A percentile compares a stretch with the other conserved stretches of the same genome.
Evolutionary conservation across 106 monocot species (phyloP).

Genomic region (Apostasia ramifera): DNA sequence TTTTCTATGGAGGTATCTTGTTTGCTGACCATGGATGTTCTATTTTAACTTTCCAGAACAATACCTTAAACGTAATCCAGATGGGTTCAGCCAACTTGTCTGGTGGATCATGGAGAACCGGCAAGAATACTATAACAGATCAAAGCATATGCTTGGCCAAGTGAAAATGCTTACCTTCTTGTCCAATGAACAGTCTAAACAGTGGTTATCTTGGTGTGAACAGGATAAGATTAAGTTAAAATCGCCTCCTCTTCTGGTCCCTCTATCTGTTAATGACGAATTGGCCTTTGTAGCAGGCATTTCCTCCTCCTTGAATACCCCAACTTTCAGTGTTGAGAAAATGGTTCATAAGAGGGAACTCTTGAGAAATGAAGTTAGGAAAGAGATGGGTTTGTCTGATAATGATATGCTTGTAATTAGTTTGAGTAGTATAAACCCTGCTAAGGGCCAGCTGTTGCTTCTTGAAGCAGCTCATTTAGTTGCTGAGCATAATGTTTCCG

Average conservation of each 20-base stretch:
- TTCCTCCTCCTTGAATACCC: conserved; percentile 60
- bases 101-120: conserved; percentile 99
- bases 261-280: conserved; percentile 93
- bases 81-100: conserved; percentile 56
- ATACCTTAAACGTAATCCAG: conserved; percentile 42
- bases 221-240: conserved; percentile 65
- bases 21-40: background rate
- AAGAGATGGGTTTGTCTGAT: conserved; percentile 79
- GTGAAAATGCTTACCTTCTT: conserved; percentile 73
- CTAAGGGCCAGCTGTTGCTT: conserved; percentile 71
- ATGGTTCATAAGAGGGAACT: conserved; percentile 63
- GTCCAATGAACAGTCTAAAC: conserved; percentile 60
- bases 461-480: conserved; percentile 70
- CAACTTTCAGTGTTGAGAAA: conserved; percentile 45
- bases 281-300: conserved; percentile 82
- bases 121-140: conserved; percentile 76
- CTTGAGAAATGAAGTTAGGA: conserved; percentile 58
- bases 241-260: conserved; percentile 50
- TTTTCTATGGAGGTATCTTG: background rate
- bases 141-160: conserved; percentile 63
- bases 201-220: conserved; percentile 83
- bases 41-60: conserved; percentile 45
- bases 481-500: conserved; percentile 32
- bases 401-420: conserved; percentile 77
- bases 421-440: conserved; percentile 87